A percentile compares a stretch with the other conserved stretches of the same genome.
Evolutionary conservation across 208 protist genomes (phyloP).

Genomic region (Kentomonas sorsogonicus): DNA sequence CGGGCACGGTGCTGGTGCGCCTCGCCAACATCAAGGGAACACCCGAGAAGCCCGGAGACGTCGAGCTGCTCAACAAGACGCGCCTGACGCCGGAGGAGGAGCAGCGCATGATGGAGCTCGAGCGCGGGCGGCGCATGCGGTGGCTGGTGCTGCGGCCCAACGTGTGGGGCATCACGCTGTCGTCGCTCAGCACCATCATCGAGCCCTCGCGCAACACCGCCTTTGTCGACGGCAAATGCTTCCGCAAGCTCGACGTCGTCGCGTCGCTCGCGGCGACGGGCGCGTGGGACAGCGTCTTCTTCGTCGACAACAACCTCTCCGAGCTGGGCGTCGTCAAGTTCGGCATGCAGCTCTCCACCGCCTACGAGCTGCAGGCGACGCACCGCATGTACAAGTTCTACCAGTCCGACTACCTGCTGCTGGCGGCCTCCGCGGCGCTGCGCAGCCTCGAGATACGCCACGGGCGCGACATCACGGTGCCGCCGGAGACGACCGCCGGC

Average conservation of each 20-base stretch:
- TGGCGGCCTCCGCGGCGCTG: conserved; percentile 46
- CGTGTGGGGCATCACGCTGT: conserved; percentile 73
- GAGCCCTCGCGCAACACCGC: conserved; percentile 55
- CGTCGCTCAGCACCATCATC: conserved; percentile 54
- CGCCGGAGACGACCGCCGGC: not conserved
- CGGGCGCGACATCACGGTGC: conserved; percentile 31
- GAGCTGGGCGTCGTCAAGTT: conserved; percentile 67
- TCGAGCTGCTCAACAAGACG: conserved; percentile 27
- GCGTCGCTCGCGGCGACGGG: conserved; percentile 72
- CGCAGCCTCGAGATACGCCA: conserved; percentile 28
- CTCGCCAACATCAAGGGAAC: conserved; percentile 33
- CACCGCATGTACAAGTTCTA: conserved; percentile 48
- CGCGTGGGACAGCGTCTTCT: conserved; percentile 77
- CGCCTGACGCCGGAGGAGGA: conserved; percentile 20
- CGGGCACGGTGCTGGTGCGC: conserved; percentile 46
- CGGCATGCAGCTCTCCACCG: conserved; percentile 49
- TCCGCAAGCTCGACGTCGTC: conserved; percentile 80
- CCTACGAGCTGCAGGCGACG: conserved; percentile 33
- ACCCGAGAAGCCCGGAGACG: conserved; percentile 27
- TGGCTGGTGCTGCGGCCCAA: conserved; percentile 74
- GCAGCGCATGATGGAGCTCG: conserved; percentile 17
- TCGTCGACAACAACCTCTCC: conserved; percentile 83
- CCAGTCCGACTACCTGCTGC: conserved; percentile 49
- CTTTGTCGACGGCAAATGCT: conserved; percentile 67
- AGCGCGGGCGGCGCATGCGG: no score